phyloP scores from a whole-genome alignment of 164 flowering plant genomes.

The Dillenia turbinata region DNA sequence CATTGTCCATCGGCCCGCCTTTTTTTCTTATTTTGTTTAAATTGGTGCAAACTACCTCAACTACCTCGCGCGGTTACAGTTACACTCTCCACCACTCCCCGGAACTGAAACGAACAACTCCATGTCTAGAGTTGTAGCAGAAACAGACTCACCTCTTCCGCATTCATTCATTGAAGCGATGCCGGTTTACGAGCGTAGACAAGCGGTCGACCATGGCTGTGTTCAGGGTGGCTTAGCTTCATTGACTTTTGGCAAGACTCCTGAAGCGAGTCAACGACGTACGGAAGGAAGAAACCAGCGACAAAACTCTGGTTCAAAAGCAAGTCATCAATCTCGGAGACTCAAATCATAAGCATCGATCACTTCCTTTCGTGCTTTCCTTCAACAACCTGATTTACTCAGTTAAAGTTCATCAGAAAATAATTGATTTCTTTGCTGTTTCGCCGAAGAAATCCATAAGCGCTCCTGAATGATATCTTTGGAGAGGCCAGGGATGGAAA shows the following conservation, averaged over 20 bases:
- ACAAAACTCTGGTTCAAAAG: conserved; percentile 60
- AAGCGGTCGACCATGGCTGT: conserved; percentile 18
- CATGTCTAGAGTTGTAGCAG: conserved; percentile 27
- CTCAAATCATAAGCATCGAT: conserved; percentile 14
- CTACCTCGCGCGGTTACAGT: too few relatives aligned
- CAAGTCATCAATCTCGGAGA: conserved; percentile 26
- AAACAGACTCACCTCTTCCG: conserved; percentile 5
- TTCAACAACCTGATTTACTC: conserved; percentile 55
- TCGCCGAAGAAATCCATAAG: conserved; percentile 11
- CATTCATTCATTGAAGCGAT: not conserved
- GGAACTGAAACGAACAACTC: not conserved
- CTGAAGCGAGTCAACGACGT: conserved; percentile 53
- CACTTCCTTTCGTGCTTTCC: conserved; percentile 50
- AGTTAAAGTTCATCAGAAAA: conserved; percentile 39
- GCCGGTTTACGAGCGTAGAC: conserved; percentile 11
- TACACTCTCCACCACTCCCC: not conserved
- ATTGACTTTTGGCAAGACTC: conserved; percentile 53
- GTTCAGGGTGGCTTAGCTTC: conserved; percentile 7
- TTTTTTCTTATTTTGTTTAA: too few relatives aligned
- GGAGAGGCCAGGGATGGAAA: conserved; percentile 52
- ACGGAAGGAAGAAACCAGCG: conserved; percentile 39
- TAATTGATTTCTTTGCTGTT: conserved; percentile 11
- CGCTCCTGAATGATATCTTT: conserved; percentile 37
- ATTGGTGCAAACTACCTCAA: too few relatives aligned
- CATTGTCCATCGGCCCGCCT: too few relatives aligned